A percentile compares a stretch with the other conserved stretches of the same genome.
Conservation (phyloP, 2,329 filamentous ascomycete genomes). For the Alternaria novae-zelandiae region DNA sequence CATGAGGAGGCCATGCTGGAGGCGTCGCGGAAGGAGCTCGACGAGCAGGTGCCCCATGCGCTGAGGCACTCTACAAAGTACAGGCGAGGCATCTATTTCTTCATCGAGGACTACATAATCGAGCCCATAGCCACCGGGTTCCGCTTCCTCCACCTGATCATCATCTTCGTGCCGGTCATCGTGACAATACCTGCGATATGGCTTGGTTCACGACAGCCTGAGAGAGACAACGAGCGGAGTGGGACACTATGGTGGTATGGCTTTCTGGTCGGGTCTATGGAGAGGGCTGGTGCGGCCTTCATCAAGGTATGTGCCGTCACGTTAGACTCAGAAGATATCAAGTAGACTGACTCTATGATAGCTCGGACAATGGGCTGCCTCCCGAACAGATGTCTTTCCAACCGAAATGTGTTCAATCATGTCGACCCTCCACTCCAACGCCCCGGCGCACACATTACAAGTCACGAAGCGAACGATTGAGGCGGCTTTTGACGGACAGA, state of each 20-base stretch:
- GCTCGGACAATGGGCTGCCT: constrained; percentile 98
- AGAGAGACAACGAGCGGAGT: constrained; percentile 74
- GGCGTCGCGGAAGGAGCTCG: constrained; percentile 77
- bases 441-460: constrained; percentile 85
- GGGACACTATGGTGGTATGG: constrained; percentile 95
- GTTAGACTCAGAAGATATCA: not conserved
- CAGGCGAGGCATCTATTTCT: constrained; percentile 66
- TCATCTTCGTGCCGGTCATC: constrained; percentile 92
- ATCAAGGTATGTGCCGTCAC: constrained; percentile 73
- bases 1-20: constrained; percentile 87
- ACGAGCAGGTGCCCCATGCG: constrained; percentile 69
- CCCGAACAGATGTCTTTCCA: constrained; percentile 94
- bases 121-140: constrained; percentile 88
- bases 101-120: constrained; percentile 73
- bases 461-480: constrained; percentile 80
- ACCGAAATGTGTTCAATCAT: constrained; percentile 89
- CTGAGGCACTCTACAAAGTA: constrained; percentile 65
- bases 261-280: constrained; percentile 88
- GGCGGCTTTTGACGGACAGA: constrained; percentile 78
- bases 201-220: constrained; percentile 70
- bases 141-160: constrained; percentile 83
- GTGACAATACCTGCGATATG: constrained; percentile 79
- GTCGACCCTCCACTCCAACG: constrained; percentile 93
- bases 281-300: constrained; percentile 90
- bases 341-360: constrained; percentile 47